Conservation (phyloP, 345 rosid genomes). For the Salix udensis region DNA sequence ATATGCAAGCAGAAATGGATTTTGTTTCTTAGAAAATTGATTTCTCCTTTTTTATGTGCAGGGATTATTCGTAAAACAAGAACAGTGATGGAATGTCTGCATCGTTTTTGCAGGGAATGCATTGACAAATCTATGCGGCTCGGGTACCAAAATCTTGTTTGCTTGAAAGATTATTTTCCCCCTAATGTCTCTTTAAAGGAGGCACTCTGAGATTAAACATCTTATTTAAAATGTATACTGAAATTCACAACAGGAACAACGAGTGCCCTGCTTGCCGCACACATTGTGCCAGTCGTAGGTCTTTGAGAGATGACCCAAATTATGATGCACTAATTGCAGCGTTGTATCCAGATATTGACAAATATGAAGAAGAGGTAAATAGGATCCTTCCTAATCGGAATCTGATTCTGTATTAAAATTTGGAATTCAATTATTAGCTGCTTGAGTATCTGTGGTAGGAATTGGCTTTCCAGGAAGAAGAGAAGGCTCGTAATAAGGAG, state of each 20-base stretch:
- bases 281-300: slow-evolving; percentile 78
- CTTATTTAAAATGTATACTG: slow-evolving; percentile 4
- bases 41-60: slow-evolving; percentile 19
- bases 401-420: slow-evolving; percentile 6
- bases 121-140: slow-evolving; percentile 81
- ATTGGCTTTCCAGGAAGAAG: slow-evolving; percentile 52
- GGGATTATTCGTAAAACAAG: slow-evolving; percentile 82
- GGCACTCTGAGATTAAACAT: background rate
- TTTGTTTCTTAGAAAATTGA: background rate
- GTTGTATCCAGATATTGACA: slow-evolving; percentile 60
- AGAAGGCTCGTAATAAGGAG: slow-evolving; percentile 48
- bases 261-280: slow-evolving; percentile 89
- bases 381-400: slow-evolving; percentile 11
- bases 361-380: slow-evolving; percentile 63
- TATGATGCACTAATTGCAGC: slow-evolving; percentile 77
- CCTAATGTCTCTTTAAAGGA: background rate
- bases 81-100: slow-evolving; percentile 85
- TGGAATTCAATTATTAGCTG: slow-evolving; percentile 2
- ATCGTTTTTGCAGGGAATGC: slow-evolving; percentile 85
- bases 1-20: background rate
- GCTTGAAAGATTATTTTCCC: background rate
- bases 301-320: slow-evolving; percentile 76
- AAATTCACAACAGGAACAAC: slow-evolving; percentile 55
- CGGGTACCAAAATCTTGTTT: slow-evolving; percentile 43
- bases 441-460: slow-evolving; percentile 32